Percentiles rank a stretch among this genome's conserved stretches.
Evolutionary conservation across 1,139 yeast genomes (phyloP).

Genomic region (Lodderomyces beijingensis): DNA sequence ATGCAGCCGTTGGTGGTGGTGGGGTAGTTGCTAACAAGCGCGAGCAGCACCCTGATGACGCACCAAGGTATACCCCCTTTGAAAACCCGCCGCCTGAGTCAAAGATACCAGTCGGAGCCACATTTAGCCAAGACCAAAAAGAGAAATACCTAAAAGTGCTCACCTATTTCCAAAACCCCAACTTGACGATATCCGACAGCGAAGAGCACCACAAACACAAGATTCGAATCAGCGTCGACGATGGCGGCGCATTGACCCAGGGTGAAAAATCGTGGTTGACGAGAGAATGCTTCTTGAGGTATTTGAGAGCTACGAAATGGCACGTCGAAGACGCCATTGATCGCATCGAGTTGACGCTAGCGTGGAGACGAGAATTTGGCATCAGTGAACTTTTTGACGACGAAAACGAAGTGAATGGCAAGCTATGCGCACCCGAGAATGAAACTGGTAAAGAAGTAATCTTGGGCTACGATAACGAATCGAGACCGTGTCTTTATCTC

Average conservation of each 20-base stretch:
- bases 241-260: constrained; percentile 19
- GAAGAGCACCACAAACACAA: constrained; percentile 37
- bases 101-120: constrained; percentile 46
- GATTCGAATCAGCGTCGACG: constrained; percentile 10
- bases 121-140: constrained; percentile 52
- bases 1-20: background rate
- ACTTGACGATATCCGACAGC: constrained; percentile 31
- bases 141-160: constrained; percentile 56
- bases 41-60: too few relatives aligned
- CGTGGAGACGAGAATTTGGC: constrained; percentile 49
- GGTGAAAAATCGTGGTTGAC: constrained; percentile 45
- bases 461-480: constrained; percentile 44
- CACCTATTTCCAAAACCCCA: constrained; percentile 51
- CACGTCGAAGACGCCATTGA: constrained; percentile 34
- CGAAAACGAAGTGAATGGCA: constrained; percentile 32
- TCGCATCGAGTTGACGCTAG: constrained; percentile 39
- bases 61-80: constrained; percentile 42
- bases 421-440: constrained; percentile 32
- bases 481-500: constrained; percentile 46
- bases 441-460: constrained; percentile 47
- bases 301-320: constrained; percentile 48
- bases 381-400: constrained; percentile 27
- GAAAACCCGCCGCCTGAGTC: constrained; percentile 43
- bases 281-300: constrained; percentile 44
- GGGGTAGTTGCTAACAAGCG: background rate